Evolutionary conservation across 2,329 filamentous ascomycete species (phyloP).

Genomic region (Pochonia chlamydosporia): DNA sequence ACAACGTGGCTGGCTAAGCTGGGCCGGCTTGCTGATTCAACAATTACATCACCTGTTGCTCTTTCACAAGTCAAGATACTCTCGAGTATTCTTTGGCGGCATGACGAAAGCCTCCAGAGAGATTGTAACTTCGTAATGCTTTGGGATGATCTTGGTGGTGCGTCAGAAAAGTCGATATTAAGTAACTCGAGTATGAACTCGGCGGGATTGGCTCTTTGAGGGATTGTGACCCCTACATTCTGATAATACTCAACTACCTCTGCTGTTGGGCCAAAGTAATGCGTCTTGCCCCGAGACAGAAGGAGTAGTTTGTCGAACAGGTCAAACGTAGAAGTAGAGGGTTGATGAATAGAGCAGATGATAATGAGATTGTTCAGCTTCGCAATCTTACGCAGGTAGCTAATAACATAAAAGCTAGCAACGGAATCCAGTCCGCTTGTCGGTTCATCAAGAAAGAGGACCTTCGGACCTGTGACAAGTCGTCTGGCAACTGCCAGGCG

Average conservation of each 20-base stretch:
- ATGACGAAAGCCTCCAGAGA: no score
- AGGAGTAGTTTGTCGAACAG: not conserved
- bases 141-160: no score
- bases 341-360: not conserved
- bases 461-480: not conserved
- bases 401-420: not conserved
- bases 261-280: not conserved
- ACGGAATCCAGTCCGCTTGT: not conserved
- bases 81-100: no score
- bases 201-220: no score
- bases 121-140: not conserved
- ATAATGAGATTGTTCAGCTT: not conserved
- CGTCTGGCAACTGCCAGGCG: not conserved
- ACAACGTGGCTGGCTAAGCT: not conserved
- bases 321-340: not conserved
- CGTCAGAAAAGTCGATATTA: no score
- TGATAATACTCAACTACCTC: not conserved
- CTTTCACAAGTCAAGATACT: no score
- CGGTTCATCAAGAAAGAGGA: not conserved
- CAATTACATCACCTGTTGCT: no score
- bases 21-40: no score
- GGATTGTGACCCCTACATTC: no score
- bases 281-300: not conserved
- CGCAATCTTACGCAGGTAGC: not conserved
- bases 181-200: no score